Conservation (phyloP, 495 filamentous ascomycete genomes). For the Hyaloscypha variabilis region DNA sequence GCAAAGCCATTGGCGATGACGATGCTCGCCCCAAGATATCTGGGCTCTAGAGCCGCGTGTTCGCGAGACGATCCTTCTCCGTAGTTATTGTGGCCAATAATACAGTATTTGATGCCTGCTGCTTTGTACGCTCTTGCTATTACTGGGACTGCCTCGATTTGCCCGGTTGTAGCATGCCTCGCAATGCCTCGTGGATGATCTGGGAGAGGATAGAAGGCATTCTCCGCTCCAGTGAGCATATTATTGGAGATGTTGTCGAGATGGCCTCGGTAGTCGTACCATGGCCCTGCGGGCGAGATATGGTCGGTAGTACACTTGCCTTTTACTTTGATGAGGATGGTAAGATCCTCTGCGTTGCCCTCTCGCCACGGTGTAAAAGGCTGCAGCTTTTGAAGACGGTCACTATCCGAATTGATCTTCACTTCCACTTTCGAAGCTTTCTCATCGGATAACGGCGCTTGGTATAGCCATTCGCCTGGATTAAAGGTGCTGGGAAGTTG, state of each 20-base stretch:
- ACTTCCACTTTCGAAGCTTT: constrained; percentile 71
- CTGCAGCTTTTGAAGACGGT: constrained; percentile 85
- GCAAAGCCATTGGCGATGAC: constrained; percentile 94
- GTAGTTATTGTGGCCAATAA: constrained; percentile 99
- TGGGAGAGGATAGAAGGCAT: no score
- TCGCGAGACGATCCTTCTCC: constrained; percentile 95
- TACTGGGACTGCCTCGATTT: constrained; percentile 87
- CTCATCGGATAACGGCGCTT: constrained; percentile 86
- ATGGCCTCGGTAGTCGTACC: constrained; percentile 98
- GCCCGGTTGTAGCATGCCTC: no score
- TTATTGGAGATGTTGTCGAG: constrained; percentile 99
- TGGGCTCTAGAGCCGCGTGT: constrained; percentile 93
- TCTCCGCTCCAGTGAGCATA: constrained; percentile 96
- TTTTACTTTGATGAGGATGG: constrained; percentile 93
- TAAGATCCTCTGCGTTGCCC: constrained; percentile 81
- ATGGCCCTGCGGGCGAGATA: constrained; percentile 97
- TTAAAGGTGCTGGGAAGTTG: constrained; percentile 65
- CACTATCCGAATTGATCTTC: constrained; percentile 81
- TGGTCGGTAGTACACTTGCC: constrained; percentile 98
- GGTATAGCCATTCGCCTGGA: constrained; percentile 85
- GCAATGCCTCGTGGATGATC: no score
- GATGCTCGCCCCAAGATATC: constrained; percentile 91
- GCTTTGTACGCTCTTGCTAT: constrained; percentile 97
- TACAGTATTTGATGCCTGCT: constrained; percentile 90
- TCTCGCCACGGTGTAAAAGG: constrained; percentile 88